Evolutionary conservation across 2,329 filamentous ascomycete genomes (phyloP), one percentile per base, ranked within the genome.

Genomic region (Fonsecaea pedrosoi): DNA sequence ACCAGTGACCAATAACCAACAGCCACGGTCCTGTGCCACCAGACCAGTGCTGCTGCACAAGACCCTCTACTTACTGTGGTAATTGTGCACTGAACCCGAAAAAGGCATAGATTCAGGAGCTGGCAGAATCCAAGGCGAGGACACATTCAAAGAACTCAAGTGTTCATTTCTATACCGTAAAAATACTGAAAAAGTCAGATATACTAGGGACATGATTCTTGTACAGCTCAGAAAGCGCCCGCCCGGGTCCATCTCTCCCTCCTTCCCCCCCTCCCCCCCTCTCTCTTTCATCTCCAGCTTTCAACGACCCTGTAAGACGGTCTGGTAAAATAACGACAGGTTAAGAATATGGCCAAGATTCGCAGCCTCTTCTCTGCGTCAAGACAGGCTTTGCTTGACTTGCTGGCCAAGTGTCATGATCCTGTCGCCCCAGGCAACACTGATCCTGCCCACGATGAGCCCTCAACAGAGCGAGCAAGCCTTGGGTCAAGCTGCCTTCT

Each of bases 161-260:
- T 25, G 9, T 50, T 50, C 45, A 12, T 50, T 50, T 50, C 21
- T 30, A 13, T 25, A 30, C 18, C 18, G 21, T 50, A 50, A 50
- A 50, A 50, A 50, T 50, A 50, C 45, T 50, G 25, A 25, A 9
- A 50, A 50, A 50, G 21, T 42, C 45, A 50, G 21, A 50, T 50
- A 50, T 50, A 50, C 45, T 50, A 50, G 21, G 45, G 45, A 50
- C 45, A 50, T 30, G 25, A 30, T 25, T 50, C 45, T 50, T 50
- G 18, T 50, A 50, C 45, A 25, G 45, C 45, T 50, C 21, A 30
- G 45, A 50, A 50, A 12, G 21, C 45, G 45, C 45, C 45, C 18
- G 45, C 21, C 45, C 25, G 45, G 21, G 21, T 30, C 45, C 18
- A 13, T 30, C 4, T 9, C 42, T 3, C 9, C 1, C 45, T 3